Evolutionary conservation across 1,284 basidiomycete genomes (phyloP), one percentile per base, ranked within the genome.

Genomic region (Pholiota adiposa): DNA sequence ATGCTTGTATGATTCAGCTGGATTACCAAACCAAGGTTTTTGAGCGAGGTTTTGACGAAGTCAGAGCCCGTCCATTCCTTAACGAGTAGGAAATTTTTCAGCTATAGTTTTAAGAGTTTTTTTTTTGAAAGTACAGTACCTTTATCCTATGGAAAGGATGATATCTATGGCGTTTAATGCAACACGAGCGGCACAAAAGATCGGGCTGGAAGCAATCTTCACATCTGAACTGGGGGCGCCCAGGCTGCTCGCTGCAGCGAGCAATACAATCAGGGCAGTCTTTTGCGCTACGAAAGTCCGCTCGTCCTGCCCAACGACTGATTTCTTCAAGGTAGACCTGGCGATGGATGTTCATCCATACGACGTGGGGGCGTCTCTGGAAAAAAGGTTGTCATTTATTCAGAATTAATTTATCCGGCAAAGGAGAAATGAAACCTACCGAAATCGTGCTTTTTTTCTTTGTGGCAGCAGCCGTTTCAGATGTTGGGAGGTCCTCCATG

Each of bases 111-210:
- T n/a, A 46, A 40, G n/a, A 44, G 23, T n/a, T n/a, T n/a, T n/a
- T n/a, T n/a, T n/a, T n/a, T n/a, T n/a, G n/a, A n/a, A 14, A 44
- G 41, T 6, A 31, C 53, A 25, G 11, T 29, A 60, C 59, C 49
- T 56, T 14, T 21, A 60, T 56, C 5, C 33, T 19, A 41, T 60
- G 58, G 11, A 60, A 55, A 16, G 54, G 53, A 2, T 51, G 59
- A 16, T 21, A 21, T 12, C 54, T 31, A 31, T 60, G 59, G 6
- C 54, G 31, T 18, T 40, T 23, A 14, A 60, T 40, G 38, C 59
- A 60, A 31, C 54, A 60, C 3, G 48, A 27, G 8, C 23, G 2
- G 21, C 59, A 60, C 8, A 56, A 36, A 6, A 60, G 49, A 33
- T 60, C 59, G 4, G 53, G 44, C 4, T 41, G 29, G 18, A 51